A percentile compares a stretch with the other conserved stretches of the same genome.
These are phyloP conservation scores for Cubamyces sp. DNA, from an alignment of 768 basidiomycete genomes.

Conservation along the genomic window DNA sequence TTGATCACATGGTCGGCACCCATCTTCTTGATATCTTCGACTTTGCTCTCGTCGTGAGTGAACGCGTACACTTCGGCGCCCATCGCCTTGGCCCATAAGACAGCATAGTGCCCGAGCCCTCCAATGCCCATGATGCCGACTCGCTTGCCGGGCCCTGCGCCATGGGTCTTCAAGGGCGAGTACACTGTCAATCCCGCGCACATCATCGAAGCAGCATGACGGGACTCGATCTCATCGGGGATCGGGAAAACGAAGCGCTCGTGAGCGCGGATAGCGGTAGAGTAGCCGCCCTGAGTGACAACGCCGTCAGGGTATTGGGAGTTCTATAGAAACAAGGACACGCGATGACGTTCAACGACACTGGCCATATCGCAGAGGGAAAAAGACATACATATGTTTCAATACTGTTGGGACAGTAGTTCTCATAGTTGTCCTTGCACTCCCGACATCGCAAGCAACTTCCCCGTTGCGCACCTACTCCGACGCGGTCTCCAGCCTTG, in stretches of 20 bases:
- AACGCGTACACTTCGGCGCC: slow-evolving; percentile 63
- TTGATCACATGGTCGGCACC: slow-evolving; percentile 59
- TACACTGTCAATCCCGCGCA: slow-evolving; percentile 69
- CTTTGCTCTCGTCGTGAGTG: slow-evolving; percentile 56
- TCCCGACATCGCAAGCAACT: slow-evolving; percentile 52
- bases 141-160: slow-evolving; percentile 60
- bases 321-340: slow-evolving; percentile 29
- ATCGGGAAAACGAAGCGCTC: slow-evolving; percentile 64
- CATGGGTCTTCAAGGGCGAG: slow-evolving; percentile 60
- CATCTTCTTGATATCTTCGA: slow-evolving; percentile 58
- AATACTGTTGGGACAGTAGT: slow-evolving; percentile 54
- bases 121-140: slow-evolving; percentile 72
- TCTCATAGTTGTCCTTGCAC: slow-evolving; percentile 57
- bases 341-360: background rate
- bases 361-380: background rate
- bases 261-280: slow-evolving; percentile 47
- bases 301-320: slow-evolving; percentile 45
- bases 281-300: slow-evolving; percentile 49
- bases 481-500: slow-evolving; percentile 56
- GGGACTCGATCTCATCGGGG: slow-evolving; percentile 54
- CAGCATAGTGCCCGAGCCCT: slow-evolving; percentile 49
- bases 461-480: slow-evolving; percentile 55
- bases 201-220: slow-evolving; percentile 63
- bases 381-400: slow-evolving; percentile 42
- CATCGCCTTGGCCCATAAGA: slow-evolving; percentile 55